Percentiles rank a stretch among this genome's conserved stretches.
These are phyloP conservation scores for Glebionis coronaria DNA, from an alignment of 129 eudicot genomes.

Conservation along the genomic window DNA sequence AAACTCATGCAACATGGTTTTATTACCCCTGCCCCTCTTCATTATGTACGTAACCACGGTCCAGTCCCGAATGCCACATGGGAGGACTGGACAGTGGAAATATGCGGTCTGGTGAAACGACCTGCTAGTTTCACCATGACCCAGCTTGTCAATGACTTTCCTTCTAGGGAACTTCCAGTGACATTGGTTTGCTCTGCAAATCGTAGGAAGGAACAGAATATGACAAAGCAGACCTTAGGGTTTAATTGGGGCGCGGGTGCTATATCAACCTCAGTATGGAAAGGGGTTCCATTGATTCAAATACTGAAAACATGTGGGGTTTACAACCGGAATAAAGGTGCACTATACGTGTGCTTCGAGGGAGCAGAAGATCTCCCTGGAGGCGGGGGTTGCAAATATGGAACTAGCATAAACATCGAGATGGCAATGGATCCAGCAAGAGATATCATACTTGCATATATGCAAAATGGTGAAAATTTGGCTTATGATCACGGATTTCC, in stretches of 20 bases:
- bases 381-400: conserved; percentile 90
- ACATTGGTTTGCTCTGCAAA: conserved; percentile 88
- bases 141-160: conserved; percentile 55
- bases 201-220: conserved; percentile 81
- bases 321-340: conserved; percentile 51
- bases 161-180: conserved; percentile 59
- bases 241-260: conserved; percentile 96
- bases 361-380: conserved; percentile 94
- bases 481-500: conserved; percentile 92
- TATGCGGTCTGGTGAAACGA: conserved; percentile 60
- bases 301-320: conserved; percentile 68
- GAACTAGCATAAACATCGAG: conserved; percentile 68
- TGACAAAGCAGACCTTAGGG: conserved; percentile 70
- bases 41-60: conserved; percentile 95
- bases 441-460: conserved; percentile 78
- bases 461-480: conserved; percentile 86
- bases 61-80: conserved; percentile 62
- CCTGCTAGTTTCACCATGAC: conserved; percentile 67
- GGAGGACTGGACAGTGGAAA: conserved; percentile 84
- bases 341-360: conserved; percentile 81
- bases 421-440: conserved; percentile 80
- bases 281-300: conserved; percentile 67
- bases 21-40: conserved; percentile 88
- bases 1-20: conserved; percentile 98
- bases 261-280: conserved; percentile 81